phyloP scores from a whole-genome alignment of 805 yeast genomes.

The Ascoidea tarda region DNA sequence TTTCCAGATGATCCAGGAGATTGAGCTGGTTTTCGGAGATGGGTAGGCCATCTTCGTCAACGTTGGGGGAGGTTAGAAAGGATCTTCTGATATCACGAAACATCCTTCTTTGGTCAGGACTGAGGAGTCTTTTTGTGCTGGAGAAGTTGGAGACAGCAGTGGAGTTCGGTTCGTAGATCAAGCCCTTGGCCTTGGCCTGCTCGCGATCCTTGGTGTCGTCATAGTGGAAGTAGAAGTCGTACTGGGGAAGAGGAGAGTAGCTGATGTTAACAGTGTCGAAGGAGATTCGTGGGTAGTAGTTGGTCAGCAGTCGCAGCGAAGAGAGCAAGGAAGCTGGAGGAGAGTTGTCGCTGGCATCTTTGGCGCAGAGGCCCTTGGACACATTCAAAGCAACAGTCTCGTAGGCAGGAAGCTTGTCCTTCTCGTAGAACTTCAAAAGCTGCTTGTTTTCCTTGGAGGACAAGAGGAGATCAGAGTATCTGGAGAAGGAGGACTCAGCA shows the following conservation, averaged over 20 bases:
- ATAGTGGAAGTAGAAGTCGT: not conserved
- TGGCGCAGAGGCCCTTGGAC: not conserved
- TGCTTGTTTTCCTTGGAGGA: not conserved
- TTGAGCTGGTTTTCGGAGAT: not conserved
- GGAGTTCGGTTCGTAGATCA: not conserved
- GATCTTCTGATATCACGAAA: not conserved
- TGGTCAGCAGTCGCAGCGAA: not conserved
- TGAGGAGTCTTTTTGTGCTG: not conserved
- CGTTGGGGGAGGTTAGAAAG: too few species aligned
- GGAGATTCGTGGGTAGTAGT: slow-evolving; percentile 23
- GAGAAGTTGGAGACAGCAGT: too few species aligned
- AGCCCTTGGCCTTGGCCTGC: not conserved
- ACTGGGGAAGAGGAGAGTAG: not conserved
- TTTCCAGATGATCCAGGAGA: too few species aligned
- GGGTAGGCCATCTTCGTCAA: too few species aligned
- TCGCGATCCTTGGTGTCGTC: not conserved
- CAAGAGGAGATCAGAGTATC: not conserved
- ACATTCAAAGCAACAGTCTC: not conserved
- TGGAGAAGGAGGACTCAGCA: not conserved
- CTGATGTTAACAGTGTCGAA: slow-evolving; percentile 37
- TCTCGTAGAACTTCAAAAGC: too few species aligned
- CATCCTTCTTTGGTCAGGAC: not conserved
- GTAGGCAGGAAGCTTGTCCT: not conserved
- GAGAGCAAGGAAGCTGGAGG: not conserved
- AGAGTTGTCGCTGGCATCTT: not conserved